These are phyloP conservation scores for Ambrosia artemisiifolia DNA, from an alignment of 129 eudicot genomes.

Conservation along the genomic window DNA sequence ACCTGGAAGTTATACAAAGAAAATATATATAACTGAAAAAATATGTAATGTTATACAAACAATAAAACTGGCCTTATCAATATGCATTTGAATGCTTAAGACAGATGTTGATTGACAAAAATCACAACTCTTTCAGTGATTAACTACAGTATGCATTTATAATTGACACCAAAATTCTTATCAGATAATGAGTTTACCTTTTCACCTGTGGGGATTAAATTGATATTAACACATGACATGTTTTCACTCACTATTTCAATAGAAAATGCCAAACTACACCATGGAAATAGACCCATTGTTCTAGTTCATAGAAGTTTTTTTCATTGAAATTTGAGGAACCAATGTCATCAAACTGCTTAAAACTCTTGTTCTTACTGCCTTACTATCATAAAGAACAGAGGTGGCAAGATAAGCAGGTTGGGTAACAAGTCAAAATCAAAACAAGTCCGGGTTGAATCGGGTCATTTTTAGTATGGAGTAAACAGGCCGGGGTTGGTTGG, in stretches of 20 bases:
- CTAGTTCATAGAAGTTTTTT: not conserved
- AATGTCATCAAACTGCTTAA: too few relatives aligned
- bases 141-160: not conserved
- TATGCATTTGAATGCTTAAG: not conserved
- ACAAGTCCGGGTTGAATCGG: too few relatives aligned
- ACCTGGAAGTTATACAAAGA: constrained; percentile 49
- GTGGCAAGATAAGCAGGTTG: too few relatives aligned
- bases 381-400: too few relatives aligned
- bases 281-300: not conserved
- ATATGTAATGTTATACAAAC: not conserved
- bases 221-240: not conserved
- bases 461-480: too few relatives aligned
- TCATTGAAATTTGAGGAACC: constrained; percentile 2
- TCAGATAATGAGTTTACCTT: not conserved
- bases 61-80: not conserved
- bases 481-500: too few relatives aligned
- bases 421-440: too few relatives aligned
- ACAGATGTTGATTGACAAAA: not conserved
- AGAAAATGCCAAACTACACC: not conserved
- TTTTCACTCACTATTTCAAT: not conserved
- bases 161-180: too few relatives aligned
- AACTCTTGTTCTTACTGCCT: too few relatives aligned
- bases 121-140: not conserved
- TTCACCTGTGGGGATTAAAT: not conserved
- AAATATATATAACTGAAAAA: not conserved